Percentiles rank a stretch among this genome's conserved stretches.
Conservation (phyloP, 345 rosid species). For the Eucalyptus pauciflora region DNA sequence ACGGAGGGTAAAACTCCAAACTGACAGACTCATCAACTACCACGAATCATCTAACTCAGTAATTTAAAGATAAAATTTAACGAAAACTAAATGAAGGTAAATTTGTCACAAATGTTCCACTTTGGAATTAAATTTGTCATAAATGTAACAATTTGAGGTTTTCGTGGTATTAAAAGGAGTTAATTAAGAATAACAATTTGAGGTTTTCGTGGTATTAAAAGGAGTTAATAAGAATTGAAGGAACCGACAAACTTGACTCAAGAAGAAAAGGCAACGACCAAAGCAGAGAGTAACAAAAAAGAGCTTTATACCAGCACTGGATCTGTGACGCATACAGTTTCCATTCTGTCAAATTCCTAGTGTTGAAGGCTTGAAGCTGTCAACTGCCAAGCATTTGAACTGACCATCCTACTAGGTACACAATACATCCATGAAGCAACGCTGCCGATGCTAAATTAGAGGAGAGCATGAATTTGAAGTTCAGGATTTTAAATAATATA, state of each 20-base stretch:
- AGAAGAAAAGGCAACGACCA: neutral
- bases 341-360: neutral
- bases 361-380: neutral
- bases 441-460: neutral
- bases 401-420: neutral
- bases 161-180: neutral
- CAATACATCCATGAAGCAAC: neutral
- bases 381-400: neutral
- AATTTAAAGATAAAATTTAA: no score
- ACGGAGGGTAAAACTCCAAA: no score
- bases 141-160: no score
- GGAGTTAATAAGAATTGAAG: neutral
- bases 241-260: neutral
- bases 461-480: neutral
- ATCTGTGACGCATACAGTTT: neutral
- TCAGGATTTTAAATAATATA: neutral
- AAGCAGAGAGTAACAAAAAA: neutral
- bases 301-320: neutral
- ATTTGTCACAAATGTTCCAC: no score
- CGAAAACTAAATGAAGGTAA: no score
- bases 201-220: neutral
- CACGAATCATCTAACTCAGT: no score
- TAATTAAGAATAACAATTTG: neutral
- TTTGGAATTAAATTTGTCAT: no score
- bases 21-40: fast-evolving